A percentile compares a stretch with the other conserved stretches of the same genome.
Conservation (phyloP, 345 rosid genomes). For the Reutealis trisperma region DNA sequence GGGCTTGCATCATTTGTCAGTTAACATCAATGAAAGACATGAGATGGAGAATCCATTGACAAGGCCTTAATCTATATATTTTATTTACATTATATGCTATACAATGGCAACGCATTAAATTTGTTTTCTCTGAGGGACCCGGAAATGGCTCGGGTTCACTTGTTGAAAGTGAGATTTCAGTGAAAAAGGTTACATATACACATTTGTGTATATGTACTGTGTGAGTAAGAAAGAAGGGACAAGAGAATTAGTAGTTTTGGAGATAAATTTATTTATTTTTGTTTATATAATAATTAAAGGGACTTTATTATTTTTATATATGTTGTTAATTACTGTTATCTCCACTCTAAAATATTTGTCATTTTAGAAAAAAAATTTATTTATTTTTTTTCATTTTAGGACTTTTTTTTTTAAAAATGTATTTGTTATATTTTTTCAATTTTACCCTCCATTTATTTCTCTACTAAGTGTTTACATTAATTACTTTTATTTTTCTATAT, state of each 20-base stretch:
- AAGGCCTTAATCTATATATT: conserved; percentile 24
- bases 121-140: background rate
- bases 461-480: no score
- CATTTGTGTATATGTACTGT: background rate
- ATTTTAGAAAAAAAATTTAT: no score
- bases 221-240: background rate
- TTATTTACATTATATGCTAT: conserved; percentile 20
- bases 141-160: conserved; percentile 8
- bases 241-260: background rate
- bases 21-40: conserved; percentile 25
- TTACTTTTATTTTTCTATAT: no score
- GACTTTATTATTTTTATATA: background rate
- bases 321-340: no score
- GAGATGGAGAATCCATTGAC: conserved; percentile 21
- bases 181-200: background rate
- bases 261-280: background rate
- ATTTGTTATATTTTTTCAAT: no score
- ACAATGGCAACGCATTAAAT: conserved; percentile 3
- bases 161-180: conserved; percentile 28
- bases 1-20: conserved; percentile 30
- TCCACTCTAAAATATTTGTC: no score
- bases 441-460: no score
- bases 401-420: no score
- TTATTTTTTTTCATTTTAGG: no score
- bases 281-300: background rate